A percentile compares a stretch with the other conserved stretches of the same genome.
These are phyloP conservation scores for Xylariaceae sp. DNA, from an alignment of 2,329 filamentous ascomycete genomes.

Conservation along the genomic window DNA sequence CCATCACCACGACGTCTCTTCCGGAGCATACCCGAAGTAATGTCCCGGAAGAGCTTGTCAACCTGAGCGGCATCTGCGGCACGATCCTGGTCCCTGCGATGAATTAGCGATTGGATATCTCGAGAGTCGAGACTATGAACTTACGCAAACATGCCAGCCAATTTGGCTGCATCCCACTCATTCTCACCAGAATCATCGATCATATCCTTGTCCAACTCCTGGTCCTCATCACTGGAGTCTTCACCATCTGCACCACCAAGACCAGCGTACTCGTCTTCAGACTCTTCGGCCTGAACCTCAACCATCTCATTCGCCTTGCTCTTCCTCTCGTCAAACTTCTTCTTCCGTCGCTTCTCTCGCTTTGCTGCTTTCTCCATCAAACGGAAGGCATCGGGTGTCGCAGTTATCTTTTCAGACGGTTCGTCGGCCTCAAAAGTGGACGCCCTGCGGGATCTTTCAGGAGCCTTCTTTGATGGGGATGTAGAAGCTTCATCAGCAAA, in stretches of 20 bases:
- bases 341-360: constrained; percentile 44
- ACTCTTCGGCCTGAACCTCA: constrained; percentile 92
- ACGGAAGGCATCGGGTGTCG: constrained; percentile 52
- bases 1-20: constrained; percentile 59
- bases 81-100: constrained; percentile 66
- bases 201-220: constrained; percentile 71
- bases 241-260: constrained; percentile 87
- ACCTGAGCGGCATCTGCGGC: constrained; percentile 79
- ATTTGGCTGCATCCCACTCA: constrained; percentile 69
- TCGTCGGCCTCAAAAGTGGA: constrained; percentile 34
- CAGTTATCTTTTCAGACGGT: constrained; percentile 7
- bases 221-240: constrained; percentile 68
- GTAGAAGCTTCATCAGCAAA: constrained; percentile 18
- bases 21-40: constrained; percentile 81
- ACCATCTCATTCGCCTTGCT: constrained; percentile 83
- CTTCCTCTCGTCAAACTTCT: constrained; percentile 75
- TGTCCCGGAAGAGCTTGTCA: constrained; percentile 86
- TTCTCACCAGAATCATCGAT: constrained; percentile 80
- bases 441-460: constrained; percentile 23
- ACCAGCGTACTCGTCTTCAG: constrained; percentile 95
- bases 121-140: constrained; percentile 35
- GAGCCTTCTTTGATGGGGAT: constrained; percentile 43
- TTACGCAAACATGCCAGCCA: constrained; percentile 87
- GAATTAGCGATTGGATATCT: constrained; percentile 9
- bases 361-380: constrained; percentile 62